phyloP scores from a whole-genome alignment of 2,329 filamentous ascomycete species.

The Podosphaera aphanis region DNA sequence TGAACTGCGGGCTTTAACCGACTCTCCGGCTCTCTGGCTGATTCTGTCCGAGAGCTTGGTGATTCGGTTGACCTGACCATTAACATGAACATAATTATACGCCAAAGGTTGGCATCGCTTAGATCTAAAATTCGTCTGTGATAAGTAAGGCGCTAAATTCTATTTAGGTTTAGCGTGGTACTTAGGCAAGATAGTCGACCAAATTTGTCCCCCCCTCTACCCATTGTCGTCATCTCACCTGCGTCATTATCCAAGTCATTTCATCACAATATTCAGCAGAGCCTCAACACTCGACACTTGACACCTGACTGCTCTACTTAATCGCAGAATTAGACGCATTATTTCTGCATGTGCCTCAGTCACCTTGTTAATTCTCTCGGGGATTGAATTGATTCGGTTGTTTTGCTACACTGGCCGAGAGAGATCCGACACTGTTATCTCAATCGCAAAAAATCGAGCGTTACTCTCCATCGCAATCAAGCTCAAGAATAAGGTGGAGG shows the following conservation, averaged over 20 bases:
- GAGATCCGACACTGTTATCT: neutral
- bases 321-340: neutral
- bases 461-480: neutral
- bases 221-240: slow-evolving; percentile 1
- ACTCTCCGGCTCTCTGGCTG: too few species aligned
- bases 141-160: neutral
- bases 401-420: neutral
- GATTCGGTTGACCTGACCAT: neutral
- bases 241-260: neutral
- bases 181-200: neutral
- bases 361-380: neutral
- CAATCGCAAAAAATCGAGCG: neutral
- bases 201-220: neutral
- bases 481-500: too few species aligned
- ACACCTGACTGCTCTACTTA: neutral
- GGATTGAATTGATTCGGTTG: neutral
- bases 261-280: neutral
- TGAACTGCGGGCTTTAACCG: too few species aligned
- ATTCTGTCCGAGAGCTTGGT: neutral
- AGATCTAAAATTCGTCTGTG: neutral
- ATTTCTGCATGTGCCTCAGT: too few species aligned
- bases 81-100: neutral
- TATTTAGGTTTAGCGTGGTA: neutral
- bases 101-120: neutral
- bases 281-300: neutral